Evolutionary conservation across 2,329 filamentous ascomycete species (phyloP), one percentile per base, ranked within the genome.

Genomic region (Rugonectria rugulosa): DNA sequence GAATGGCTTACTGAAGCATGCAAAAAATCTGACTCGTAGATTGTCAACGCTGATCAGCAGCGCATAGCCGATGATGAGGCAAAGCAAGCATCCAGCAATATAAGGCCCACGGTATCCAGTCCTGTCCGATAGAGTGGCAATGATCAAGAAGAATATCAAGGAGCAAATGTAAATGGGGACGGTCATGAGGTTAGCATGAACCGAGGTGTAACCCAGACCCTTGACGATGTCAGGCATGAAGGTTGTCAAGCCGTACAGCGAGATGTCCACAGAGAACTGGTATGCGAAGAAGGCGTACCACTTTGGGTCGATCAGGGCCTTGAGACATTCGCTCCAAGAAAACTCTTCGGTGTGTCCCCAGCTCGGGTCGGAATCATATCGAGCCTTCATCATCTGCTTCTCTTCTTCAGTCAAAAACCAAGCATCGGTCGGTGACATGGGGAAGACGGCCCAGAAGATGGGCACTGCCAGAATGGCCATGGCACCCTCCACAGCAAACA

Each of bases 391-490:
- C 50, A 68, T 68, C 31, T 62, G 57, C 31, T 57, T 55, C 29
- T 61, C 60, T 12, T 63, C 60, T 10, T 40, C 49, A 12, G 55
- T 59, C 9, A 63, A 47, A 41, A 63, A 63, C 62, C 70, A 72
- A 1, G 71, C 71, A 1, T 64, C 65, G 3, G 53, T 60, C 7
- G 70, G 67, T 3, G 60, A 56, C 21, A 64, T 54, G 15, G 70
- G 69, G 42, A 71, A 71, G 17, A 68, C 34, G 12, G 40, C 38
- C 38, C 32, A 51, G 36, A 71, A 68, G 4, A 67, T 19, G 5
- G 68, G 69, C n/a, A 61, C 73, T 36, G 77, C 60, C 19, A 70
- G 45, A 20, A 77, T 65, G 2, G 76, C 78, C 9, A 77, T 68
- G 32, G 67, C 64, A 4, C 74, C 75, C 55, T 79, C 74, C 17